Conservation (phyloP, 164 flowering plant genomes). For the Berberis thunbergii region DNA sequence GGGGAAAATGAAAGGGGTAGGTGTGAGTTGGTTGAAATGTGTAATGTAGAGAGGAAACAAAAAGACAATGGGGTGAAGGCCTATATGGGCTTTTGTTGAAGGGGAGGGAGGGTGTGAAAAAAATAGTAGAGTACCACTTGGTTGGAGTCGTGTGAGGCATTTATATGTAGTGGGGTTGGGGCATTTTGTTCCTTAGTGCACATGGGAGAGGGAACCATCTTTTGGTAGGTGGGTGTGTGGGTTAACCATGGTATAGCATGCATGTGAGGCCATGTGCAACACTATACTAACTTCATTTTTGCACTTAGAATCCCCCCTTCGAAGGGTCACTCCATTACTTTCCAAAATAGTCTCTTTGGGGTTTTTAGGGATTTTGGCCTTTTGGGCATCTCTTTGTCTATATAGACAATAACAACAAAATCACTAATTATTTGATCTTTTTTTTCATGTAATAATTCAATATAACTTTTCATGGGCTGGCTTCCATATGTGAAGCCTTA, state of each 20-base stretch:
- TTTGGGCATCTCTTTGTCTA: no score
- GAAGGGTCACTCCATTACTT: no score
- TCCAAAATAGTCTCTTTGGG: no score
- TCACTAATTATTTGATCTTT: no score
- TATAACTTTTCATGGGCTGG: no score
- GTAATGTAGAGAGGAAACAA: not conserved
- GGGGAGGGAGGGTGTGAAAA: not conserved
- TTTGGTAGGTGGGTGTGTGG: constrained; percentile 13
- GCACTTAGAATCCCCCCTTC: no score
- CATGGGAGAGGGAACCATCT: constrained; percentile 15
- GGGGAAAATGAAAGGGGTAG: not conserved
- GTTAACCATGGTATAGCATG: constrained; percentile 6
- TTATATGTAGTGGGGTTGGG: constrained; percentile 19
- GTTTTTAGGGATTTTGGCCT: no score
- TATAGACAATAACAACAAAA: no score
- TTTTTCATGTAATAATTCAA: no score
- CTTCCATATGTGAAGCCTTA: no score
- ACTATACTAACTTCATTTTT: not conserved
- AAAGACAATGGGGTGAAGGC: not conserved
- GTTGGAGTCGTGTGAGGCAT: constrained; percentile 26
- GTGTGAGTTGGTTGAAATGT: constrained; percentile 11
- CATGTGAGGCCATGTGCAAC: constrained; percentile 39
- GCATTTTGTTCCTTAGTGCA: constrained; percentile 27
- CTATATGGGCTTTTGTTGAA: no score
- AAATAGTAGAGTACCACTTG: not conserved